A percentile compares a stretch with the other conserved stretches of the same genome.
phyloP scores from a whole-genome alignment of 352 stramenopile genomes.

The Globisporangium perplexum region DNA sequence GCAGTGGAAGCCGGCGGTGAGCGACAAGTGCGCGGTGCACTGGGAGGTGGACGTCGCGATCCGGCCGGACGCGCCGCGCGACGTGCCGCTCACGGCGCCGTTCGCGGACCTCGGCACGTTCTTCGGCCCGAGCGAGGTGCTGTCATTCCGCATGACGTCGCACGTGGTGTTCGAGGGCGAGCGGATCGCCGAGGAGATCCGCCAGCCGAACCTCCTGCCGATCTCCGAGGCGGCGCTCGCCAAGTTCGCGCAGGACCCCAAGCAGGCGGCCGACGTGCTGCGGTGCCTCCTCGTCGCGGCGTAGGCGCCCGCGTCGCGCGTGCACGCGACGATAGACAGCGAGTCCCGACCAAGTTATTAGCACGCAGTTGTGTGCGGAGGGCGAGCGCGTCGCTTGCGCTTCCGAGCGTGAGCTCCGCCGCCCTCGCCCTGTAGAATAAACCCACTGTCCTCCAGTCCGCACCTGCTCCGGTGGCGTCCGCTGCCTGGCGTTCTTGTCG shows the following conservation, averaged over 20 bases:
- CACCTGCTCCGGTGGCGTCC: no score
- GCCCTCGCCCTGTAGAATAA: neutral
- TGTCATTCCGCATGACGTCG: conserved; percentile 70
- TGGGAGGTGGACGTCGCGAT: conserved; percentile 66
- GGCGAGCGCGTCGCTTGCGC: no score
- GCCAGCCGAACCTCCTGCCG: conserved; percentile 59
- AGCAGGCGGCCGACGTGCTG: conserved; percentile 50
- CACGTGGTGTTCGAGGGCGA: conserved; percentile 79
- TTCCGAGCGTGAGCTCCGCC: no score
- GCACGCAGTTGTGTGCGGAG: no score
- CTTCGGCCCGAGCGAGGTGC: conserved; percentile 40
- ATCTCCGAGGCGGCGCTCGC: conserved; percentile 46
- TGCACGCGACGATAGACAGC: no score
- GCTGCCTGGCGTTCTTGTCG: no score
- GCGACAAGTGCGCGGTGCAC: conserved; percentile 70
- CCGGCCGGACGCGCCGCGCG: conserved; percentile 38
- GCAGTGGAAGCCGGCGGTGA: conserved; percentile 64
- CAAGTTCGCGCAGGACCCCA: conserved; percentile 47
- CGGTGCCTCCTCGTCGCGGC: conserved; percentile 35
- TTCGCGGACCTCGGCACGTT: conserved; percentile 55
- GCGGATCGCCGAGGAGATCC: conserved; percentile 76
- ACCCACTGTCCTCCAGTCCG: neutral
- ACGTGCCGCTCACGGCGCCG: conserved; percentile 53
- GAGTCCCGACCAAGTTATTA: no score
- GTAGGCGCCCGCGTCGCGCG: no score